Evolutionary conservation across 2,329 filamentous ascomycete species (phyloP).

Genomic region (Chrysoporthe deuterocubensis): DNA sequence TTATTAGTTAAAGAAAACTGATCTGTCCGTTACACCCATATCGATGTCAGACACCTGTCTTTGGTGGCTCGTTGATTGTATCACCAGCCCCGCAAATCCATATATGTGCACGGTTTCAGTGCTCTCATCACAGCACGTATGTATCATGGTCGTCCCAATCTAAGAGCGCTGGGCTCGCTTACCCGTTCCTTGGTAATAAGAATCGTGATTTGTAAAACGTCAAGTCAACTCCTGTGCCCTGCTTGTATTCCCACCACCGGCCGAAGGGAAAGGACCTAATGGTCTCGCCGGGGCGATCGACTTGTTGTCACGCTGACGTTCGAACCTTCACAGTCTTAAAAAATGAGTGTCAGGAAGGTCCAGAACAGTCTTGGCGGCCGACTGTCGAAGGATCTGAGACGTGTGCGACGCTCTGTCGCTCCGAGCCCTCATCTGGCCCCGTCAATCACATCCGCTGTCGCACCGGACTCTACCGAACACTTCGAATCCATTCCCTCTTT

Average conservation of each 20-base stretch:
- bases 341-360: background rate
- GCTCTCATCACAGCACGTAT: background rate
- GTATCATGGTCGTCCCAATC: background rate
- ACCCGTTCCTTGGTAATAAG: background rate
- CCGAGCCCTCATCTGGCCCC: slow-evolving; percentile 4
- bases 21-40: background rate
- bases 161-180: background rate
- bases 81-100: background rate
- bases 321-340: background rate
- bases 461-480: background rate
- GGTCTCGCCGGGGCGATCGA: background rate
- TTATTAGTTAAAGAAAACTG: background rate
- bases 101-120: background rate
- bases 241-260: background rate
- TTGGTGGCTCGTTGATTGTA: slow-evolving; percentile 3
- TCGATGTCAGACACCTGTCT: slow-evolving; percentile 15
- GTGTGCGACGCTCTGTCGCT: background rate
- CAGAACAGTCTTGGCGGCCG: background rate
- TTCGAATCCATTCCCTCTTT: background rate
- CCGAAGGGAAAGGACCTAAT: background rate
- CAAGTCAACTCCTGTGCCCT: background rate
- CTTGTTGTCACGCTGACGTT: background rate
- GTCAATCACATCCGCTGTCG: background rate
- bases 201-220: background rate
- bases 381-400: slow-evolving; percentile 4